Conservation (phyloP, 176 grass and related monocot genomes). For the Musa itinerans region DNA sequence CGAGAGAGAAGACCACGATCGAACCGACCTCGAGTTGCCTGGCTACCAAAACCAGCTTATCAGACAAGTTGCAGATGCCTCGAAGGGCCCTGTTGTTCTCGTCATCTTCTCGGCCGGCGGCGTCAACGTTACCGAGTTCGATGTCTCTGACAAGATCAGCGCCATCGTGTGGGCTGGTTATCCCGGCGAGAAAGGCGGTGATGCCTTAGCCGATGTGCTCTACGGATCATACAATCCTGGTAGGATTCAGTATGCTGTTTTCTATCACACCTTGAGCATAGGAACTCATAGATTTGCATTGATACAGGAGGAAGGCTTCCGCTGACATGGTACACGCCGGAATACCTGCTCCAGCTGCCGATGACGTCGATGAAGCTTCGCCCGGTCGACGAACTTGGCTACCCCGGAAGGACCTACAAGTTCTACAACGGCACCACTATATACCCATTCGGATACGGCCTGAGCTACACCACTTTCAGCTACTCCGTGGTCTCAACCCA, state of each 20-base stretch:
- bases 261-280: not conserved
- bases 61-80: not conserved
- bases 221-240: conserved; percentile 39
- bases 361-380: conserved; percentile 36
- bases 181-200: not conserved
- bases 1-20: not conserved
- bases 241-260: not conserved
- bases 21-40: not conserved
- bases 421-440: conserved; percentile 27
- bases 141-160: not conserved
- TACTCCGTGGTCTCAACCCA: conserved; percentile 8
- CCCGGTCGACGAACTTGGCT: conserved; percentile 8
- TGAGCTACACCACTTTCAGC: conserved; percentile 2
- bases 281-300: not conserved
- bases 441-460: conserved; percentile 36
- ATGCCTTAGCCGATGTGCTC: conserved; percentile 14
- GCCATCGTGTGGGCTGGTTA: conserved; percentile 8
- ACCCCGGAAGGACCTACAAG: conserved; percentile 36
- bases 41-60: not conserved
- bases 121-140: not conserved
- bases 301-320: conserved; percentile 17
- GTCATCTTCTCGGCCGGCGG: conserved; percentile 1
- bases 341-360: conserved; percentile 26
- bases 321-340: conserved; percentile 28
- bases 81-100: not conserved